Evolutionary conservation across 768 basidiomycete species (phyloP).

Genomic region (Rubroboletus satanas): DNA sequence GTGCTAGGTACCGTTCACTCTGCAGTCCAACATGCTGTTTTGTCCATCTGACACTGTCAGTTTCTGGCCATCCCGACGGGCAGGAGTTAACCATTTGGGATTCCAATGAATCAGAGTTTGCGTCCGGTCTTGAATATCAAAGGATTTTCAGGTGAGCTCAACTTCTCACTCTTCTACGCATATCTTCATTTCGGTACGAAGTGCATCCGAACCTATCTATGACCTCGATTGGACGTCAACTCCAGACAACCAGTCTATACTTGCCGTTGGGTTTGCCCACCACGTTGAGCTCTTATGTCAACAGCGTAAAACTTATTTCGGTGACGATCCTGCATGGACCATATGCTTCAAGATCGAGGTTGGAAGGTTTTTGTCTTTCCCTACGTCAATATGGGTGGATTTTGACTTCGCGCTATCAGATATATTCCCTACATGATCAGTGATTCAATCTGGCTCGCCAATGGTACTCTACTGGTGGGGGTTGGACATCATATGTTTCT

Average conservation of each 20-base stretch:
- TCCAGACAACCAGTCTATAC: slow-evolving; percentile 82
- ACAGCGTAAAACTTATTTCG: slow-evolving; percentile 89
- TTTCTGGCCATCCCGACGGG: slow-evolving; percentile 55
- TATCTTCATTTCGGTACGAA: slow-evolving; percentile 3
- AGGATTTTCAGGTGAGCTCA: slow-evolving; percentile 52
- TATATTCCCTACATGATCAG: slow-evolving; percentile 74
- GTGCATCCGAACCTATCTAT: slow-evolving; percentile 54
- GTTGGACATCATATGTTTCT: slow-evolving; percentile 82
- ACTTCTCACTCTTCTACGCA: not conserved
- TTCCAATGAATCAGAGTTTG: slow-evolving; percentile 90
- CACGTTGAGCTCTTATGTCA: slow-evolving; percentile 86
- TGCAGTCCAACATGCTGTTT: not conserved
- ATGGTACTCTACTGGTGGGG: slow-evolving; percentile 77
- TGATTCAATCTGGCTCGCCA: slow-evolving; percentile 89
- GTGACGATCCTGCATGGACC: slow-evolving; percentile 76
- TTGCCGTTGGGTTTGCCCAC: slow-evolving; percentile 82
- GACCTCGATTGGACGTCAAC: slow-evolving; percentile 95
- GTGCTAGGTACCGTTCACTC: slow-evolving; percentile 60
- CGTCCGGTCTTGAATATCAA: slow-evolving; percentile 80
- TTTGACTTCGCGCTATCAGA: slow-evolving; percentile 35
- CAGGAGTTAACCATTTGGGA: slow-evolving; percentile 95
- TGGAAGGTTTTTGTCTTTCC: slow-evolving; percentile 52
- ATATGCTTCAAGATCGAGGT: slow-evolving; percentile 69
- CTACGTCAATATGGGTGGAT: not conserved
- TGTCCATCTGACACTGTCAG: slow-evolving; percentile 35